Base-by-base conservation (phyloP, 1,139 yeast genomes). In the Yamadazyma trypodendri region DNA sequence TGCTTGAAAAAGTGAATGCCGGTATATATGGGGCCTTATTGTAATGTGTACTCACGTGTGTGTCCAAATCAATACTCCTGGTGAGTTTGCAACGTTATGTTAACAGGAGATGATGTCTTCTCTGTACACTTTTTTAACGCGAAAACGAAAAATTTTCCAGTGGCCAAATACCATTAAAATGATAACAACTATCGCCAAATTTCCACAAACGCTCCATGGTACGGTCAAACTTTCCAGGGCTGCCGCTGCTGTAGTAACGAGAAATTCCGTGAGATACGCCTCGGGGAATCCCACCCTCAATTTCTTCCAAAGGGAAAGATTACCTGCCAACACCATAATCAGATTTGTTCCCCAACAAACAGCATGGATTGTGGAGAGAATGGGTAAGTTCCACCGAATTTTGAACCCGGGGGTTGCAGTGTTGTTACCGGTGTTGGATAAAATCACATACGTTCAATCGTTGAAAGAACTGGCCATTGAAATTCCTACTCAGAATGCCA, bases 351-450 rank as follows among this genome's bases (percentile, higher is more conserved):
- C 96, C 2, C 95, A 87, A 56, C 95, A 86, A 60, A 83, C 87
- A 11, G 95, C 95, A 3, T 87, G 94, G 90, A 79, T 87, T 15
- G 95, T 87, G 20, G 96, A 87, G 61, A 71, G 96, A 46, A 87
- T 87, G 95, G 96, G 96, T 23, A 84, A 83, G 56, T 87, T 84
- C 65, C 75, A 81, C 57, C 65, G 83, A 42, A 81, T 85, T 25
- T 70, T 87, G 43, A 76, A 79, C 28, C 95, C 95, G 0, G 96
- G 95, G 13, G 65, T 85, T 35, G 89, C 94, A 2, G 58, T 87
- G 28, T 64, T 87, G 51, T 48, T 84, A 7, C 95, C 95, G 3
- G 61, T 86, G 37, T 49, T 87, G 31, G 96, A 87, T 58, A 77
- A 75, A 51, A 83, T 87, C 54, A 79, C 83, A 39, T 87, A 87